These are phyloP conservation scores for Serendipita sp. DNA, from an alignment of 768 basidiomycete genomes.

Conservation along the genomic window DNA sequence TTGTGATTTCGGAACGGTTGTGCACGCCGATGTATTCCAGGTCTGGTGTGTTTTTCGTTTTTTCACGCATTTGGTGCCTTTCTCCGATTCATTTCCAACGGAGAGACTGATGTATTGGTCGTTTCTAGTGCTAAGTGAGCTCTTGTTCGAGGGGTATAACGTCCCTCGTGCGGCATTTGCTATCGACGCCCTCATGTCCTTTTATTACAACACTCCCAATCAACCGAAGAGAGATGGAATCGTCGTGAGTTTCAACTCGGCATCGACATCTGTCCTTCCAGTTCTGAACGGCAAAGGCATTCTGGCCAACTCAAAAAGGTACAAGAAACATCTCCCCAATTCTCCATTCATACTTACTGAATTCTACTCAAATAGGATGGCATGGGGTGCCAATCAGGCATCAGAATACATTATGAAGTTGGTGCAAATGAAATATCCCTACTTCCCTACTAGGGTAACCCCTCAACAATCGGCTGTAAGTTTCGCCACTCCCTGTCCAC, in stretches of 20 bases:
- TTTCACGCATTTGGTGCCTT: not conserved
- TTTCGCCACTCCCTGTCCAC: slow-evolving; percentile 7
- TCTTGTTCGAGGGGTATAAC: slow-evolving; percentile 85
- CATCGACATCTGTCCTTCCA: slow-evolving; percentile 82
- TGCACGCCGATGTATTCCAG: slow-evolving; percentile 80
- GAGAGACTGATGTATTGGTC: not conserved
- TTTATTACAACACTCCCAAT: slow-evolving; percentile 53
- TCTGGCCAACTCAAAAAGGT: slow-evolving; percentile 79
- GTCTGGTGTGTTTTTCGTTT: slow-evolving; percentile 37
- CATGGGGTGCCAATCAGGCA: slow-evolving; percentile 83
- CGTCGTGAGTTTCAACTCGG: slow-evolving; percentile 79
- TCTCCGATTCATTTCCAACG: not conserved
- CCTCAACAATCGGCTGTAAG: slow-evolving; percentile 57
- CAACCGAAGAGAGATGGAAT: slow-evolving; percentile 53
- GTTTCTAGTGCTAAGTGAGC: slow-evolving; percentile 71
- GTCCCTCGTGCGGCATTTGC: slow-evolving; percentile 78
- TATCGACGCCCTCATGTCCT: slow-evolving; percentile 82
- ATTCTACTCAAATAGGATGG: slow-evolving; percentile 47
- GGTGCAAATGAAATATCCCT: slow-evolving; percentile 88
- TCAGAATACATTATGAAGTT: slow-evolving; percentile 86
- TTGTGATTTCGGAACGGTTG: slow-evolving; percentile 86
- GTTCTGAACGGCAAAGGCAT: slow-evolving; percentile 68
- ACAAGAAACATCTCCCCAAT: slow-evolving; percentile 9
- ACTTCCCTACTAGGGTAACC: slow-evolving; percentile 74
- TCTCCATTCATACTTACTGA: not conserved